Evolutionary conservation across 495 filamentous ascomycete species (phyloP), one percentile per base, ranked within the genome.

Genomic region (Xylaria curta): DNA sequence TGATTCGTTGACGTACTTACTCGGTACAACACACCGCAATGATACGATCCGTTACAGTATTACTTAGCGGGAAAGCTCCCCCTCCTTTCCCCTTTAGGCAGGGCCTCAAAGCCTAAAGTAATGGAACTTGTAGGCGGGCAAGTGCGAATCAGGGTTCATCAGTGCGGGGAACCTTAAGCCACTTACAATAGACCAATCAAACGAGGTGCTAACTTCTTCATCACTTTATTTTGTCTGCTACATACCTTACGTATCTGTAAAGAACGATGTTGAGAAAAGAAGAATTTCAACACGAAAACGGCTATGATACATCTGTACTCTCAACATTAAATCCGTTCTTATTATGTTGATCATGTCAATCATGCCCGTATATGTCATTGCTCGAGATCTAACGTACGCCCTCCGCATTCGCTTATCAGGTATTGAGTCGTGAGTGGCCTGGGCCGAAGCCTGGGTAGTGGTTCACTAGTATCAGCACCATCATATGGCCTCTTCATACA

Each of bases 1-100:
- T 61, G 61, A 75, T 75, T 71, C 74, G 75, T 76, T 76, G 76
- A 76, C 72, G 76, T 76, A 31, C 28, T 31, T 76, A 31, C 28
- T 31, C 28, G 28, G 28, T 31, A 73, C 75, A 51, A n/a, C 63
- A 12, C 47, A 28, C 51, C 10, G 51, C 51, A 58, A 49, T 65
- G 66, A 75, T 75, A 59, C 31, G 56, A 59, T 59, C 26, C 61
- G 63, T 42, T 42, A 12, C 24, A 38, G 36, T 38, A 36, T 36
- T 21, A 24, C 63, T 46, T 51, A 51, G 44, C 19, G 13, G 46
- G 47, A 26, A 40, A 66, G 28, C 46, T 24, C 46, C 46, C 44
- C 17, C 63, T 33, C 46, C 8, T 53, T 51, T 54, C 33, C 49
- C n/a, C 28, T 56, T 67, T 36, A 36, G 49, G 49, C 4, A 5